Evolutionary conservation across 257 asterid genomes (phyloP), one percentile per base, ranked within the genome.

Genomic region (Gardenia jasminoides): DNA sequence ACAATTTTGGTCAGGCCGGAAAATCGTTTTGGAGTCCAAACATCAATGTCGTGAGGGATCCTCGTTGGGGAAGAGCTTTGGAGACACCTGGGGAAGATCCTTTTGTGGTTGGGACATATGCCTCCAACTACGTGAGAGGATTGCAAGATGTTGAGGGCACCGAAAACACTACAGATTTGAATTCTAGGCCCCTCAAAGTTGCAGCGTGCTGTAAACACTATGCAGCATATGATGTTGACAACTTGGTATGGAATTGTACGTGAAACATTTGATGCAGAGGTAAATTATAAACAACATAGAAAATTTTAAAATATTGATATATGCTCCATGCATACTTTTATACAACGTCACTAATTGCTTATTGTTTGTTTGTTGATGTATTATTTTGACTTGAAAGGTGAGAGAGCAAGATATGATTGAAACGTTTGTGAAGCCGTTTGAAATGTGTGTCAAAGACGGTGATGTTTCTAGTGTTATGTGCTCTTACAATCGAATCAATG

Each of bases 21-120:
- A 75, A 88, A 70, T 83, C 91, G n/a, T 89, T 75, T 56, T 89
- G 93, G 93, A 85, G 88, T 65, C 93, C 93, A 5, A 87, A 87
- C 67, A 83, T 89, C 0, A 88, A 89, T 8, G 84, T 85, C 0
- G 83, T 84, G 7, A 85, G 89, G 33, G 93, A 89, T 82, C 91
- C 93, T 0, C 76, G 90, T 70, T 88, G 93, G 93, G 93, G 93
- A 31, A 80, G 93, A 69, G 83, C 81, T n/a, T 54, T 72, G 1
- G 90, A 88, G 78, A 88, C 90, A 1, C 91, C 90, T 0, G 89
- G 91, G 1, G 91, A 88, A 75, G 90, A 84, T 46, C 91, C 93
- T 7, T 84, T 31, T 2, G 81, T 83, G 36, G 88, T 78, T 3
- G 86, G 90, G 13, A 75, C 24, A 33, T 88, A 88, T 43, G 90